Evolutionary conservation across 2,329 filamentous ascomycete genomes (phyloP).

Genomic region (Fusarium gaditjirri): DNA sequence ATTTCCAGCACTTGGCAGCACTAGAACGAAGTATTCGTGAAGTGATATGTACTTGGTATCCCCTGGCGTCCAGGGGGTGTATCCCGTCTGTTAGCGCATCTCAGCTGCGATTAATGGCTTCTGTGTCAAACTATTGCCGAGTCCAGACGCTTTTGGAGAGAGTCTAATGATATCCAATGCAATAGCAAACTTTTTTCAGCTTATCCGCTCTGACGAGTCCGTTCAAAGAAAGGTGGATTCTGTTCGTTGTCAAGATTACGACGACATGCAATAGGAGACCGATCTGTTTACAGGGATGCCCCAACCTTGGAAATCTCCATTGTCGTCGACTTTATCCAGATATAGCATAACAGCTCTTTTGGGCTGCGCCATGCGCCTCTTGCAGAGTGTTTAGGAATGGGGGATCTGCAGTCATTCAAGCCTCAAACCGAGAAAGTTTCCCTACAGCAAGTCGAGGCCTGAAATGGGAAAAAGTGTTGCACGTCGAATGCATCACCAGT

Average conservation of each 20-base stretch:
- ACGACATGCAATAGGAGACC: conserved; percentile 1
- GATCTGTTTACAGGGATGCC: conserved; percentile 17
- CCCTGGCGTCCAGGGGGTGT: conserved; percentile 18
- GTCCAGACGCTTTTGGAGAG: conserved; percentile 15
- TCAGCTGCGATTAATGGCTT: conserved; percentile 17
- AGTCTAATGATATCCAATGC: conserved; percentile 1
- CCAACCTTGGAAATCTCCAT: conserved; percentile 12
- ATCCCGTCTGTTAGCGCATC: conserved; percentile 9
- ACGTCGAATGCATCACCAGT: conserved; percentile 29
- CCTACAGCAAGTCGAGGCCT: conserved; percentile 10
- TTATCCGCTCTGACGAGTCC: not conserved
- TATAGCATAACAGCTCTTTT: conserved; percentile 13
- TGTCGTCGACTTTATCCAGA: conserved; percentile 13
- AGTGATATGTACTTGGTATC: not conserved
- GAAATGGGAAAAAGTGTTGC: conserved; percentile 25
- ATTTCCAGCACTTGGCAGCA: not conserved
- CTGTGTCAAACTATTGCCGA: conserved; percentile 22
- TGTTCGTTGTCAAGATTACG: conserved; percentile 10
- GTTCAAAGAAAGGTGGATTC: not conserved
- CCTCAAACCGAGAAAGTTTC: conserved; percentile 17
- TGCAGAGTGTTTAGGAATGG: conserved; percentile 34
- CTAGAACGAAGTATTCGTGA: conserved; percentile 6
- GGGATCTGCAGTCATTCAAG: conserved; percentile 24
- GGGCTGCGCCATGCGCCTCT: conserved; percentile 21
- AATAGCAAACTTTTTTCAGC: conserved; percentile 13